Percentiles rank a stretch among this genome's conserved stretches.
These are phyloP conservation scores for Trichothecium sympodiale DNA, from an alignment of 2,329 filamentous ascomycete species.

Conservation along the genomic window DNA sequence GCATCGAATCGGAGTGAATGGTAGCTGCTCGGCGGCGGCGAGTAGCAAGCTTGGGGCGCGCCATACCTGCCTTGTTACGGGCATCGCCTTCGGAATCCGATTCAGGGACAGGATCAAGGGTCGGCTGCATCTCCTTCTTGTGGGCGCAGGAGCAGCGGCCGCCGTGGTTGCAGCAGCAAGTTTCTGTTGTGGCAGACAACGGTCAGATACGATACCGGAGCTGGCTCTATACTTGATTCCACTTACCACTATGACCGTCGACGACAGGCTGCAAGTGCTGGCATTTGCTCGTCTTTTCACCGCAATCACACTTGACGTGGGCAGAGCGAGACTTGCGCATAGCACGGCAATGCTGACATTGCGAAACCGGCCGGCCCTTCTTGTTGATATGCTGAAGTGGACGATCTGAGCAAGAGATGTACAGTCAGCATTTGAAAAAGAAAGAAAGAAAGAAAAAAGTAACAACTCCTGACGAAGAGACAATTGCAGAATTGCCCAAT, in stretches of 20 bases:
- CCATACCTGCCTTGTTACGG: constrained; percentile 11
- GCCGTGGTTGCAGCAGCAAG: constrained; percentile 61
- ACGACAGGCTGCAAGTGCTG: constrained; percentile 45
- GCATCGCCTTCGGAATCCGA: constrained; percentile 45
- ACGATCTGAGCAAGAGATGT: constrained; percentile 50
- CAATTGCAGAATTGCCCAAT: background rate
- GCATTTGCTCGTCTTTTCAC: constrained; percentile 74
- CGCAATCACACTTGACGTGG: constrained; percentile 94
- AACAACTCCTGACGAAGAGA: background rate
- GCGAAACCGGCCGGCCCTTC: constrained; percentile 92
- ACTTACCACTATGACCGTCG: constrained; percentile 49
- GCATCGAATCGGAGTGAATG: constrained; percentile 46
- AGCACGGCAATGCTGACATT: constrained; percentile 93
- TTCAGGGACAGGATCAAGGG: constrained; percentile 52
- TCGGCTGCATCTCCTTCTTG: constrained; percentile 43
- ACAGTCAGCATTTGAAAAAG: constrained; percentile 1
- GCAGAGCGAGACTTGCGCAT: constrained; percentile 93
- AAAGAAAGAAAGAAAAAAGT: background rate
- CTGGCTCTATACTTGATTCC: background rate
- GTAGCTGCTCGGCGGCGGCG: constrained; percentile 50
- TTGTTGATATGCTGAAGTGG: constrained; percentile 92
- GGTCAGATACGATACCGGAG: constrained; percentile 8
- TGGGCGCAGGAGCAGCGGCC: constrained; percentile 53
- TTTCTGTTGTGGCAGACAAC: constrained; percentile 31
- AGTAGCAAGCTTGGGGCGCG: constrained; percentile 28